These are phyloP conservation scores for Sporisorium sorghi DNA, from an alignment of 1,284 basidiomycete species.

Conservation along the genomic window DNA sequence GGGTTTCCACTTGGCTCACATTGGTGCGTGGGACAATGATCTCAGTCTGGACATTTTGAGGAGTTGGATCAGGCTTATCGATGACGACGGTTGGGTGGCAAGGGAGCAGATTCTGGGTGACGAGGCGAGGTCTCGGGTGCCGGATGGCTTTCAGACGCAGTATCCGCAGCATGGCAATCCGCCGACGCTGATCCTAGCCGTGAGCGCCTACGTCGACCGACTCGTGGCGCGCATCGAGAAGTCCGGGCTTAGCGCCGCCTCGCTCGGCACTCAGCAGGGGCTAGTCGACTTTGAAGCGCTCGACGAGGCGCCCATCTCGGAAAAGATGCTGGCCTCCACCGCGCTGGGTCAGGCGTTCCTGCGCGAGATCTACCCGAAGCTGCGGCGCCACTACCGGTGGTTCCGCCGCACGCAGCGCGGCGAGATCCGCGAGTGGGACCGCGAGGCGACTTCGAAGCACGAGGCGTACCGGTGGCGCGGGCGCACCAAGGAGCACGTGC, in stretches of 20 bases:
- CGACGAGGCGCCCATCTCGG: constrained; percentile 29
- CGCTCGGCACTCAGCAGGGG: constrained; percentile 21
- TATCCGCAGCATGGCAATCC: constrained; percentile 93
- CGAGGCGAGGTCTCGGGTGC: constrained; percentile 83
- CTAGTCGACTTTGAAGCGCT: constrained; percentile 16
- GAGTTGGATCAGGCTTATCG: constrained; percentile 88
- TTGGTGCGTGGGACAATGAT: constrained; percentile 91
- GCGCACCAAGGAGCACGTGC: constrained; percentile 83
- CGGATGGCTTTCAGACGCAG: constrained; percentile 87
- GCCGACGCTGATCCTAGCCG: constrained; percentile 89
- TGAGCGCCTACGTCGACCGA: constrained; percentile 85
- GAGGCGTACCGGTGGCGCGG: constrained; percentile 96
- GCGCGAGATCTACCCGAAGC: constrained; percentile 81
- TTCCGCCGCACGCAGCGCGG: constrained; percentile 87
- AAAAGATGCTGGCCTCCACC: constrained; percentile 36
- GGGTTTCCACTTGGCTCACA: constrained; percentile 90
- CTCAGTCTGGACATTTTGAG: constrained; percentile 88
- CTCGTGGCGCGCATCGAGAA: constrained; percentile 71
- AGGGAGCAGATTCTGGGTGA: constrained; percentile 95
- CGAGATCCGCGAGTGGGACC: constrained; percentile 88
- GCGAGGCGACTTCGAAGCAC: constrained; percentile 81
- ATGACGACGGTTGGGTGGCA: constrained; percentile 93
- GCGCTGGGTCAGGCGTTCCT: constrained; percentile 77
- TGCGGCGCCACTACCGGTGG: constrained; percentile 93
- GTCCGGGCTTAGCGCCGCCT: constrained; percentile 20